Conservation (phyloP, 1,139 yeast species). For the Barnettozyma hawaiiensis region DNA sequence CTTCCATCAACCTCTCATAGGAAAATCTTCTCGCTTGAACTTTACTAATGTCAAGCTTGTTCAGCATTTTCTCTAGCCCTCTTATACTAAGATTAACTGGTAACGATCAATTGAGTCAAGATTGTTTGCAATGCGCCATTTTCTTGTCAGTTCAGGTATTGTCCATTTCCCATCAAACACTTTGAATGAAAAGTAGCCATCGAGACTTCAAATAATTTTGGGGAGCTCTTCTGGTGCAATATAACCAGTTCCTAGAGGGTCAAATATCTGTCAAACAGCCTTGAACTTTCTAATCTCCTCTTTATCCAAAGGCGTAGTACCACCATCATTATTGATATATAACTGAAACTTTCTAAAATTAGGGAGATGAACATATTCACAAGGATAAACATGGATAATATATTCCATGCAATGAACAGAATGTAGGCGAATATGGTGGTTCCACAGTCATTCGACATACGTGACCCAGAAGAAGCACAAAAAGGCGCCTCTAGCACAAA, state of each 20-base stretch:
- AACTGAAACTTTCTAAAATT: constrained; percentile 86
- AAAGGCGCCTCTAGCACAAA: constrained; percentile 59
- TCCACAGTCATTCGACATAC: constrained; percentile 74
- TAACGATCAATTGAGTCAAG: constrained; percentile 47
- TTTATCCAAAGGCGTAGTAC: constrained; percentile 52
- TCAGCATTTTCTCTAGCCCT: constrained; percentile 40
- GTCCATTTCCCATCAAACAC: constrained; percentile 53
- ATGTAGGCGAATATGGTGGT: constrained; percentile 65
- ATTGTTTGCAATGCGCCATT: constrained; percentile 39
- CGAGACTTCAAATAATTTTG: constrained; percentile 51
- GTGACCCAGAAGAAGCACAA: constrained; percentile 43
- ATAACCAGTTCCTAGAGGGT: constrained; percentile 74
- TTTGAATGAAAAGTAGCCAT: constrained; percentile 71
- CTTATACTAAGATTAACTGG: constrained; percentile 45
- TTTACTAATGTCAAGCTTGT: constrained; percentile 46
- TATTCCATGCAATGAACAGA: constrained; percentile 82
- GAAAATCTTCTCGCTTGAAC: constrained; percentile 46
- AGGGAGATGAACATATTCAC: constrained; percentile 90
- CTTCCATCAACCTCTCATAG: constrained; percentile 59
- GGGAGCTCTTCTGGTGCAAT: constrained; percentile 54
- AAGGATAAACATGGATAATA: constrained; percentile 89
- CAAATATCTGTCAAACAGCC: constrained; percentile 68
- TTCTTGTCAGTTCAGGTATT: constrained; percentile 42
- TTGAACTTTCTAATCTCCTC: constrained; percentile 74
- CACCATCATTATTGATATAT: constrained; percentile 54